Conservation (phyloP, 2,329 filamentous ascomycete species). For the Arachnomyces sp. region DNA sequence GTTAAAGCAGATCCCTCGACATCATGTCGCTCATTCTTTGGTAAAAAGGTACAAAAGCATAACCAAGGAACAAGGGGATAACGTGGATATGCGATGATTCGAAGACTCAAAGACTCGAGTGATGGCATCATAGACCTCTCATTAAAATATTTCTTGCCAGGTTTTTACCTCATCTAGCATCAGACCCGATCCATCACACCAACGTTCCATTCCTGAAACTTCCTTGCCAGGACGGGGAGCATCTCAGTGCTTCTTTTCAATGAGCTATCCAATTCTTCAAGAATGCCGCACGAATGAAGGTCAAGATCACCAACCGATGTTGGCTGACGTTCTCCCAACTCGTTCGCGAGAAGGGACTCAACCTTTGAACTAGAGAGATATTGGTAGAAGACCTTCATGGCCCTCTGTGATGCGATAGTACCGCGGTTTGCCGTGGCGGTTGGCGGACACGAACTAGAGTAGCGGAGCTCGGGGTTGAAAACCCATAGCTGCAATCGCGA, state of each 20-base stretch:
- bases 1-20: too few species aligned
- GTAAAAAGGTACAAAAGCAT: too few species aligned
- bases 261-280: conserved; percentile 26
- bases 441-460: conserved; percentile 40
- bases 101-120: too few species aligned
- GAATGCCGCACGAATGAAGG: conserved; percentile 29
- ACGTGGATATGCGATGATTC: too few species aligned
- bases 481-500: conserved; percentile 45
- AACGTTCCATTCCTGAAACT: conserved; percentile 50
- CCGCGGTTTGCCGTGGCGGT: not conserved
- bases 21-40: too few species aligned
- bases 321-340: conserved; percentile 29
- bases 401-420: conserved; percentile 34
- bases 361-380: conserved; percentile 7
- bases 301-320: conserved; percentile 44
- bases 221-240: conserved; percentile 43
- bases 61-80: too few species aligned
- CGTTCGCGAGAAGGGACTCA: conserved; percentile 5
- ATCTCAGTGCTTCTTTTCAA: conserved; percentile 36
- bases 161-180: not conserved
- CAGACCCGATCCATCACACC: conserved; percentile 44
- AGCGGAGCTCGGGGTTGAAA: conserved; percentile 53
- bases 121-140: not conserved
- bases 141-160: conserved; percentile 1
- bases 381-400: conserved; percentile 53